These are phyloP conservation scores for Inga laurina DNA, from an alignment of 306 rosid species.

Conservation along the genomic window DNA sequence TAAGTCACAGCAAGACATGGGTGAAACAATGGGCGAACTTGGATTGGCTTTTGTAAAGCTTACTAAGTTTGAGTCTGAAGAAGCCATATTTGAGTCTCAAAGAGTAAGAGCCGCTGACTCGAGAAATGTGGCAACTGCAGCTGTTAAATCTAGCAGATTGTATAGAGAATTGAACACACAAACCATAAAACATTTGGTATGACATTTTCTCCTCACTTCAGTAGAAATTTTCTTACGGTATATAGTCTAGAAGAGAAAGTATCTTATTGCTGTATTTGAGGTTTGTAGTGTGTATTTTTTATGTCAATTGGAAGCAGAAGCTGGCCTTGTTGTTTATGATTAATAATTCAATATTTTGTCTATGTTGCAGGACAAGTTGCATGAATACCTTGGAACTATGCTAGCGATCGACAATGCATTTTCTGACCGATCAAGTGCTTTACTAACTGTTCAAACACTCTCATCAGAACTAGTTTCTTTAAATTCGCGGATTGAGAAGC, in stretches of 20 bases:
- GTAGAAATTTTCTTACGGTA: not conserved
- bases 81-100: constrained; percentile 68
- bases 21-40: constrained; percentile 89
- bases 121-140: constrained; percentile 85
- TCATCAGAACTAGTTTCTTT: constrained; percentile 76
- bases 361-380: constrained; percentile 84
- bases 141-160: constrained; percentile 91
- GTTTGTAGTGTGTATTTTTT: not conserved
- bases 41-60: constrained; percentile 90
- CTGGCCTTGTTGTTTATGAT: constrained; percentile 27
- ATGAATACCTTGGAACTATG: constrained; percentile 95
- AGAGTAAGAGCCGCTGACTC: constrained; percentile 71
- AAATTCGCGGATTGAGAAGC: constrained; percentile 75
- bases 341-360: not conserved
- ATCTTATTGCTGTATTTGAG: not conserved
- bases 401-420: constrained; percentile 83
- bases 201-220: constrained; percentile 10
- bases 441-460: constrained; percentile 94
- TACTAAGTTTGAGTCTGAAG: constrained; percentile 89
- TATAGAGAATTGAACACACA: constrained; percentile 91
- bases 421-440: constrained; percentile 83
- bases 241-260: not conserved
- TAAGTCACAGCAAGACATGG: constrained; percentile 94
- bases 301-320: constrained; percentile 7
- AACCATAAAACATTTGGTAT: constrained; percentile 92